Conservation (phyloP, 768 basidiomycete species). For the Omphalotus guepiniiformis region DNA sequence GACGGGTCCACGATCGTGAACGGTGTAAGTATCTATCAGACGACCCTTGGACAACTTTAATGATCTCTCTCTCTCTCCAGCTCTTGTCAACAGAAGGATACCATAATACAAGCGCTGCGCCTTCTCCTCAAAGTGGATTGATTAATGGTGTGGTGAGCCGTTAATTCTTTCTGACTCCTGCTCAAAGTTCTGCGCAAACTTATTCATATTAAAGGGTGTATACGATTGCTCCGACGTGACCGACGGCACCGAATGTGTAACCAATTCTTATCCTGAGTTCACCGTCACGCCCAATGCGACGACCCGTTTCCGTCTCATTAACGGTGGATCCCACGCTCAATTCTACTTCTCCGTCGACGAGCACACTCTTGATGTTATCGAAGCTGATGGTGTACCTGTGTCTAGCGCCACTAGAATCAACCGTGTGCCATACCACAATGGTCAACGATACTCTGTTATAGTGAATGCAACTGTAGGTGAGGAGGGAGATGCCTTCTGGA, state of each 20-base stretch:
- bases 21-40: neutral
- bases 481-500: neutral
- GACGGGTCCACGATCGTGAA: neutral
- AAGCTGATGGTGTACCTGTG: neutral
- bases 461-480: neutral
- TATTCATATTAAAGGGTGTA: no score
- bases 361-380: neutral
- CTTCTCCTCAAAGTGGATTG: constrained; percentile 1
- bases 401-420: neutral
- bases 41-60: neutral
- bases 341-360: constrained; percentile 3
- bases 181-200: no score
- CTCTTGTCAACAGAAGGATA: neutral
- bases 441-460: neutral
- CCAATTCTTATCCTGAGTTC: neutral
- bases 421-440: neutral
- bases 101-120: neutral
- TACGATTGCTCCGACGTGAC: neutral
- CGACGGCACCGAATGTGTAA: neutral
- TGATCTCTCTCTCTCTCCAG: neutral
- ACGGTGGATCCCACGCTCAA: neutral
- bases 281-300: neutral
- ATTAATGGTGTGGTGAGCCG: constrained; percentile 1
- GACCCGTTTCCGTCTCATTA: neutral
- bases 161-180: no score